phyloP scores from a whole-genome alignment of 73 alveolate genomes.

The Paramecium octaurelia region DNA sequence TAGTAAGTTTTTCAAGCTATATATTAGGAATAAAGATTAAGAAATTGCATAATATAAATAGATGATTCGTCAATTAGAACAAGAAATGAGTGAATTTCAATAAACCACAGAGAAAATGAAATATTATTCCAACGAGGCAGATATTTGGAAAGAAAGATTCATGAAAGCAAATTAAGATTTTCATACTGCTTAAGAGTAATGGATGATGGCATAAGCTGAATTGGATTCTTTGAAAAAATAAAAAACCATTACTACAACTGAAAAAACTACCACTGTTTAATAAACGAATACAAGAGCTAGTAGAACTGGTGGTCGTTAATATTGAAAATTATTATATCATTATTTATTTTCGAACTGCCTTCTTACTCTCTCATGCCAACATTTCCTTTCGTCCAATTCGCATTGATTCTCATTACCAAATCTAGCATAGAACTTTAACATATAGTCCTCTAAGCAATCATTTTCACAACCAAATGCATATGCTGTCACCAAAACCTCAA shows the following conservation, averaged over 20 bases:
- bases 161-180: constrained; percentile 25
- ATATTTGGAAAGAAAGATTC: constrained; percentile 38
- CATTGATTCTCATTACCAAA: not conserved
- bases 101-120: not conserved
- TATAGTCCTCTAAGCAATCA: not conserved
- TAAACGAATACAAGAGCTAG: not conserved
- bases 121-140: not conserved
- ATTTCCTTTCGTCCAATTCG: not conserved
- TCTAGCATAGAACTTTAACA: not conserved
- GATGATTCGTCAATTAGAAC: not conserved
- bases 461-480: not conserved
- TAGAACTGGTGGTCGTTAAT: not conserved
- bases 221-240: constrained; percentile 1
- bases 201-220: constrained; percentile 41
- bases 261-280: not conserved
- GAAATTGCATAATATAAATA: not conserved
- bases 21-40: not conserved
- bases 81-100: not conserved
- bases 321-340: not conserved
- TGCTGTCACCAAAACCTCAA: not conserved
- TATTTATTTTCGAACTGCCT: not conserved
- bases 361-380: constrained; percentile 8
- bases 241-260: not conserved
- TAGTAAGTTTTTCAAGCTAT: not conserved
- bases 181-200: not conserved